Conservation (phyloP, 2,329 filamentous ascomycete species). For the Diaporthe capsici region DNA sequence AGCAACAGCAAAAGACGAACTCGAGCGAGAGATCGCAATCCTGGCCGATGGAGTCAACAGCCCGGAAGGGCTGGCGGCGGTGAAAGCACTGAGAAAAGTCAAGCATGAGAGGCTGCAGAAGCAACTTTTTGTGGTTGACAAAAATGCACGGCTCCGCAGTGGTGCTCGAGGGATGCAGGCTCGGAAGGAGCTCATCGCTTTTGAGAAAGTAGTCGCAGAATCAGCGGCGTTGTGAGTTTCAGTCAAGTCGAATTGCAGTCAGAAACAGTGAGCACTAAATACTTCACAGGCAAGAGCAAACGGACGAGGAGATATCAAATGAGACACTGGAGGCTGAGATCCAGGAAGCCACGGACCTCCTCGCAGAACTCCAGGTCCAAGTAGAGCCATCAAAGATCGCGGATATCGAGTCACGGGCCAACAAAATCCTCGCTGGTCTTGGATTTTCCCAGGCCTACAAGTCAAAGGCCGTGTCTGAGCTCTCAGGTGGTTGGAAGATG, state of each 20-base stretch:
- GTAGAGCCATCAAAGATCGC: slow-evolving; percentile 76
- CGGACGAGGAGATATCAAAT: slow-evolving; percentile 68
- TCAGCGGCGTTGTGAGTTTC: slow-evolving; percentile 64
- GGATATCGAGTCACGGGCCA: slow-evolving; percentile 76
- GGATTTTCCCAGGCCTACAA: slow-evolving; percentile 78
- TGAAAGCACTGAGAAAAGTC: slow-evolving; percentile 73
- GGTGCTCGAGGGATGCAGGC: slow-evolving; percentile 82
- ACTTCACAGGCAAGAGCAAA: slow-evolving; percentile 60
- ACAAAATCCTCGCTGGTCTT: slow-evolving; percentile 76
- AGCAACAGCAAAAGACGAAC: slow-evolving; percentile 68
- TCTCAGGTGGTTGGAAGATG: slow-evolving; percentile 87
- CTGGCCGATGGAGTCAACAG: slow-evolving; percentile 71
- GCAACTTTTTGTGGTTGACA: slow-evolving; percentile 77
- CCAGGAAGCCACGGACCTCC: slow-evolving; percentile 77
- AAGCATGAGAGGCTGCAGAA: slow-evolving; percentile 73
- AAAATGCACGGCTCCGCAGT: slow-evolving; percentile 80
- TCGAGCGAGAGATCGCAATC: slow-evolving; percentile 74
- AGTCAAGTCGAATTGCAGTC: neutral
- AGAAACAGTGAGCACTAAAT: slow-evolving; percentile 28
- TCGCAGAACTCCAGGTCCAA: slow-evolving; percentile 77
- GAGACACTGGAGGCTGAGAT: slow-evolving; percentile 74
- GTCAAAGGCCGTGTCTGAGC: slow-evolving; percentile 69
- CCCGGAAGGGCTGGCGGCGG: slow-evolving; percentile 68
- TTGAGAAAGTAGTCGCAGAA: slow-evolving; percentile 76
- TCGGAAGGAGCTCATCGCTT: slow-evolving; percentile 78